These are phyloP conservation scores for Tolypocladium tropicale DNA, from an alignment of 2,329 filamentous ascomycete genomes.

Conservation along the genomic window DNA sequence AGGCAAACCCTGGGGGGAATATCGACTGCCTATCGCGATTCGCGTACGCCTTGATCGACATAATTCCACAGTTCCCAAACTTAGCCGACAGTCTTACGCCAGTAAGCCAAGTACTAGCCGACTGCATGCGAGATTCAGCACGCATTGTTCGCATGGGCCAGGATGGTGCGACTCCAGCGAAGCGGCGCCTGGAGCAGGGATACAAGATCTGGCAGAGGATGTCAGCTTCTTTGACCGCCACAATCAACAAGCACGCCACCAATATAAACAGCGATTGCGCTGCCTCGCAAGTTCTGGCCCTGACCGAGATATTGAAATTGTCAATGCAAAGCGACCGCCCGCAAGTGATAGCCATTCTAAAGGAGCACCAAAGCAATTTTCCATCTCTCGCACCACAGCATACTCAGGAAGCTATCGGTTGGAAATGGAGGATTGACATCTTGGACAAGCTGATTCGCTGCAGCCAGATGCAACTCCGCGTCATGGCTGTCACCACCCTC, in stretches of 20 bases:
- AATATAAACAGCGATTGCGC: slow-evolving; percentile 37
- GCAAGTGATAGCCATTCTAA: slow-evolving; percentile 19
- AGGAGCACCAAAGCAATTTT: slow-evolving; percentile 13
- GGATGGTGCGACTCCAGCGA: slow-evolving; percentile 12
- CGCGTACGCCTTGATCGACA: slow-evolving; percentile 25
- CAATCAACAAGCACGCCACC: slow-evolving; percentile 47
- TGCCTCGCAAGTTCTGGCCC: slow-evolving; percentile 22
- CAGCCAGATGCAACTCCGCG: slow-evolving; percentile 82
- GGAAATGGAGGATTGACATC: slow-evolving; percentile 60
- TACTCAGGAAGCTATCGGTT: slow-evolving; percentile 40
- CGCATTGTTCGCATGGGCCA: slow-evolving; percentile 10
- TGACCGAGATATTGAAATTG: slow-evolving; percentile 33
- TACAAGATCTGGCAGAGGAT: slow-evolving; percentile 33
- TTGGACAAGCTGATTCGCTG: slow-evolving; percentile 67
- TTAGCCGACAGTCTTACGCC: slow-evolving; percentile 31
- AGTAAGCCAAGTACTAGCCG: slow-evolving; percentile 23
- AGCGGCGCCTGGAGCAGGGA: slow-evolving; percentile 25
- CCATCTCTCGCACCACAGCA: slow-evolving; percentile 27
- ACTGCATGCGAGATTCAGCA: slow-evolving; percentile 19
- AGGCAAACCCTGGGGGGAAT: slow-evolving; percentile 28
- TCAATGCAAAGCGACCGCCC: slow-evolving; percentile 27
- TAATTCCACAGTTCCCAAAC: slow-evolving; percentile 36
- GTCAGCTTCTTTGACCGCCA: slow-evolving; percentile 29
- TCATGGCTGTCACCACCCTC: slow-evolving; percentile 67
- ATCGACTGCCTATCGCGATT: slow-evolving; percentile 32